A percentile compares a stretch with the other conserved stretches of the same genome.
These are phyloP conservation scores for Pichia sp. DNA, from an alignment of 1,139 yeast species.

Conservation along the genomic window DNA sequence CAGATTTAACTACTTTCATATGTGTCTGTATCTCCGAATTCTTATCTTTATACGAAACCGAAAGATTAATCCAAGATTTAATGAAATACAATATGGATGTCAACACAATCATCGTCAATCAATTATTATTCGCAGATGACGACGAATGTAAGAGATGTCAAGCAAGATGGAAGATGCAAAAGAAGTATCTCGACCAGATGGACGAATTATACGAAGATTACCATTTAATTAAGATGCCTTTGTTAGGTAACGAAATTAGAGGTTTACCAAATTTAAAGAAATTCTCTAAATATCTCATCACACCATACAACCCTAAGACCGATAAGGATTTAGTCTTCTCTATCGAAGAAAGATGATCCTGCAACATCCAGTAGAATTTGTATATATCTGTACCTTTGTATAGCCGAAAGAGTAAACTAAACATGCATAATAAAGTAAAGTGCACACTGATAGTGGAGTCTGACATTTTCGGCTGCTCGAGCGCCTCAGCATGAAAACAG, in stretches of 20 bases:
- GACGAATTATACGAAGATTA: constrained; percentile 88
- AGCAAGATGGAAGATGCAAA: constrained; percentile 95
- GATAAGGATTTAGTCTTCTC: constrained; percentile 63
- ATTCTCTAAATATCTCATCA: constrained; percentile 66
- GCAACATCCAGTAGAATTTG: neutral
- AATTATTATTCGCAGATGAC: constrained; percentile 80
- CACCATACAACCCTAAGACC: constrained; percentile 67
- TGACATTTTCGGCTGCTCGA: too few relatives aligned
- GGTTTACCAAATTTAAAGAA: constrained; percentile 82
- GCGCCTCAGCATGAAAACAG: too few relatives aligned
- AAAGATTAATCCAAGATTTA: constrained; percentile 94
- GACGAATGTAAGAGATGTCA: constrained; percentile 84
- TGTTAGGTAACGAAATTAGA: constrained; percentile 90
- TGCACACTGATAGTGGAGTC: too few relatives aligned
- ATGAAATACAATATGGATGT: constrained; percentile 95
- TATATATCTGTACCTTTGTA: too few relatives aligned
- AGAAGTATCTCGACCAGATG: constrained; percentile 91
- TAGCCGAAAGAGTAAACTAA: too few relatives aligned
- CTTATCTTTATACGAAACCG: constrained; percentile 92
- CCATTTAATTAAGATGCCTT: constrained; percentile 93
- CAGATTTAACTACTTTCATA: constrained; percentile 93
- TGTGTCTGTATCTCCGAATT: constrained; percentile 98
- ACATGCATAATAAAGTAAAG: neutral
- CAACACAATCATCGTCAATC: constrained; percentile 93
- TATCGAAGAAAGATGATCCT: constrained; percentile 48